phyloP scores from a whole-genome alignment of 148 eudicot genomes.

The Spergularia marina region DNA sequence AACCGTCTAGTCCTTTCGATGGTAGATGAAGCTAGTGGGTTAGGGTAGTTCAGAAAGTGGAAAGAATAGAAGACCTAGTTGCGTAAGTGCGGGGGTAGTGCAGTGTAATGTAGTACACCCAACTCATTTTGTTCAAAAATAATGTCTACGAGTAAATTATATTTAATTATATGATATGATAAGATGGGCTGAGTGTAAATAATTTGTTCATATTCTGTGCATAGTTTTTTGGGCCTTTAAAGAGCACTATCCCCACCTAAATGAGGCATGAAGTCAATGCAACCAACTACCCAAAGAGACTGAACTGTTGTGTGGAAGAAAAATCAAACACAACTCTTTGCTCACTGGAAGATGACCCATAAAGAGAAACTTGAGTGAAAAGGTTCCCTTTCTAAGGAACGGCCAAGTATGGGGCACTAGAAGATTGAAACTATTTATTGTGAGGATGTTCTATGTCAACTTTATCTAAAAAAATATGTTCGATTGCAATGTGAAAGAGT shows the following conservation, averaged over 20 bases:
- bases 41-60: slow-evolving; percentile 22
- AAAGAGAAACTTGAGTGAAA: neutral
- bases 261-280: slow-evolving; percentile 22
- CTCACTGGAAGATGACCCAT: too few relatives aligned
- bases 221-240: neutral
- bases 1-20: too few relatives aligned
- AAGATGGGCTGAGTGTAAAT: neutral
- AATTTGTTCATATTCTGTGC: neutral
- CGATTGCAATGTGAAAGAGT: neutral
- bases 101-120: slow-evolving; percentile 25
- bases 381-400: neutral
- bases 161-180: neutral
- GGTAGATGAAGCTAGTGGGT: neutral
- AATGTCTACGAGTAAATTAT: too few relatives aligned
- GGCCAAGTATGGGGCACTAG: neutral
- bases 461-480: neutral
- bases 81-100: slow-evolving; percentile 8
- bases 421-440: neutral
- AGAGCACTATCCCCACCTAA: slow-evolving; percentile 19
- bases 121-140: neutral
- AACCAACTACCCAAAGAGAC: slow-evolving; percentile 25
- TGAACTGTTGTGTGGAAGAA: neutral
- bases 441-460: neutral
- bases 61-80: slow-evolving; percentile 21
- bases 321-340: slow-evolving; percentile 1